A percentile compares a stretch with the other conserved stretches of the same genome.
phyloP scores from a whole-genome alignment of 768 basidiomycete genomes.

The Leucogyrophana mollusca region DNA sequence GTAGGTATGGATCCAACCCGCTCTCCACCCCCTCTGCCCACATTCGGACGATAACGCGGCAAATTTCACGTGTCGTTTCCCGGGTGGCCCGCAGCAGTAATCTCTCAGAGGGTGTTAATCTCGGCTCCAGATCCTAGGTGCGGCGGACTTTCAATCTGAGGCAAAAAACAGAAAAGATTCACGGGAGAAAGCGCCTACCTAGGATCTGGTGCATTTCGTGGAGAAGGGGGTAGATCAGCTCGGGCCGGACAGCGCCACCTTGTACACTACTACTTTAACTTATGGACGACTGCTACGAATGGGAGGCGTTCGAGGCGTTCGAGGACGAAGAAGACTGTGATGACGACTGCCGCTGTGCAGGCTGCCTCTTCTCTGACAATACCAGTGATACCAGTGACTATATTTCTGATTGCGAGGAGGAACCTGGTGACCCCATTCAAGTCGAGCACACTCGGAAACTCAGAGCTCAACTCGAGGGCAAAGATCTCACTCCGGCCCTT shows the following conservation, averaged over 20 bases:
- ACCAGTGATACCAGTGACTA: background rate
- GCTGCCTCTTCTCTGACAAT: background rate
- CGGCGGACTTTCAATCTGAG: constrained; percentile 1
- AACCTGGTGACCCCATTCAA: background rate
- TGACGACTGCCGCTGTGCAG: background rate
- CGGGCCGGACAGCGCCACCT: background rate
- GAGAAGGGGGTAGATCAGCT: constrained; percentile 5
- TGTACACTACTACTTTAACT: background rate
- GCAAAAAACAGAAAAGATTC: background rate
- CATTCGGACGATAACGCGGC: constrained; percentile 41
- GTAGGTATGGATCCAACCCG: constrained; percentile 13
- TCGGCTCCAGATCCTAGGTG: no score
- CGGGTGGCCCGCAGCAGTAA: constrained; percentile 25
- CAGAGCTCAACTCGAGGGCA: constrained; percentile 14
- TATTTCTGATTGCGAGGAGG: background rate
- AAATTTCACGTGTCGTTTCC: constrained; percentile 43
- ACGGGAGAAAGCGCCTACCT: background rate
- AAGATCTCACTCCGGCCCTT: background rate
- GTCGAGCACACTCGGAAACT: background rate
- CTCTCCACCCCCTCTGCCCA: constrained; percentile 41
- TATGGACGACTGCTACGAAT: background rate
- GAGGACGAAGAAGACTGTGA: background rate
- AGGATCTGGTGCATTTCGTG: constrained; percentile 7
- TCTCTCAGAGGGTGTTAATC: constrained; percentile 1
- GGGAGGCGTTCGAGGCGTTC: background rate